A percentile compares a stretch with the other conserved stretches of the same genome.
Conservation (phyloP, 768 basidiomycete species). For the Hygrophorus pudorinus region DNA sequence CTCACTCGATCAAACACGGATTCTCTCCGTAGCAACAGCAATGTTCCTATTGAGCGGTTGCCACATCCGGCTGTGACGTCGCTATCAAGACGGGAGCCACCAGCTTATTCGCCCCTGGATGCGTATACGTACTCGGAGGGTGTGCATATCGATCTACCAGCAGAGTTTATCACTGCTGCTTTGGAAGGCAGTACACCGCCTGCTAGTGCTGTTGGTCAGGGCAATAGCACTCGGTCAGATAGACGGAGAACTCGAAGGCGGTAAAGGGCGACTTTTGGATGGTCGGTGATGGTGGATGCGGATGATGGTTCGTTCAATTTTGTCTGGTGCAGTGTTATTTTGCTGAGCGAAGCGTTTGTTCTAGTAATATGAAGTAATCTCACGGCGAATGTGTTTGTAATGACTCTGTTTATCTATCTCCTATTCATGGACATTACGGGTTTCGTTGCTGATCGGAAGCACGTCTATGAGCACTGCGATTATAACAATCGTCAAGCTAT, state of each 20-base stretch:
- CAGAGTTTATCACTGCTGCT: slow-evolving; percentile 85
- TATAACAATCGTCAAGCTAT: too few species aligned
- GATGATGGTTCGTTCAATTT: slow-evolving; percentile 20
- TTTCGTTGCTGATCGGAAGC: neutral
- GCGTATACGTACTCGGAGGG: slow-evolving; percentile 79
- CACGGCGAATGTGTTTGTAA: slow-evolving; percentile 7
- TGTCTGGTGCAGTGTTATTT: slow-evolving; percentile 1
- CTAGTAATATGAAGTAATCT: slow-evolving; percentile 2
- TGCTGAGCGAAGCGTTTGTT: slow-evolving; percentile 1
- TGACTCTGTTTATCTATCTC: slow-evolving; percentile 1
- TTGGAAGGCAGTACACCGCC: slow-evolving; percentile 67
- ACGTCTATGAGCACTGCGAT: neutral
- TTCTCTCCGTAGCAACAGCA: slow-evolving; percentile 27
- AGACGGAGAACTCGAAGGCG: slow-evolving; percentile 51
- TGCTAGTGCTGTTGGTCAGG: slow-evolving; percentile 44
- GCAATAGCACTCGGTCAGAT: slow-evolving; percentile 36
- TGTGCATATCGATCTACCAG: slow-evolving; percentile 88
- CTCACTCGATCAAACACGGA: slow-evolving; percentile 29
- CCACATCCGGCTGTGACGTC: slow-evolving; percentile 23
- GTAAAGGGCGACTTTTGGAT: slow-evolving; percentile 22
- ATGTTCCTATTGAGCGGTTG: slow-evolving; percentile 17
- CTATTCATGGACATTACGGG: neutral
- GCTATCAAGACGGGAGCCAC: slow-evolving; percentile 56
- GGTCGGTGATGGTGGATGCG: too few species aligned
- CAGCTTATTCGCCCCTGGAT: slow-evolving; percentile 84